A percentile compares a stretch with the other conserved stretches of the same genome.
Evolutionary conservation across 345 rosid species (phyloP).

Genomic region (Acer campestre): DNA sequence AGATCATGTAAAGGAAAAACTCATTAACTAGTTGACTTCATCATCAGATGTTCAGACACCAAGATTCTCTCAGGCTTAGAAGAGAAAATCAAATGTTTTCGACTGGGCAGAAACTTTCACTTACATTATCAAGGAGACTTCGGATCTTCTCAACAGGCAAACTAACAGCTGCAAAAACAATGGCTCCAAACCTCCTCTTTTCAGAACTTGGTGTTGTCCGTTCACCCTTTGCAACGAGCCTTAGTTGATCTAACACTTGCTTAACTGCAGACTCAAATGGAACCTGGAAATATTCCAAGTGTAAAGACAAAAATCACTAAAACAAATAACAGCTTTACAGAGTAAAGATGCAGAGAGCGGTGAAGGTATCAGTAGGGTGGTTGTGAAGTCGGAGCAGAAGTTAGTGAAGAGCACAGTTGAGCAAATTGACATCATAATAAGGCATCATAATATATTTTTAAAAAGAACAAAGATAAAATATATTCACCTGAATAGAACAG

Average conservation of each 20-base stretch:
- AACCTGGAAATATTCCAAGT: conserved; percentile 45
- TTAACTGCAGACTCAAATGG: conserved; percentile 76
- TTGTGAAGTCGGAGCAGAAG: background rate
- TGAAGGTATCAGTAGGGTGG: background rate
- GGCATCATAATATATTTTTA: background rate
- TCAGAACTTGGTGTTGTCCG: conserved; percentile 60
- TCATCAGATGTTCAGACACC: background rate
- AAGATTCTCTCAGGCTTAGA: background rate
- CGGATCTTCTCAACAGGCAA: conserved; percentile 58
- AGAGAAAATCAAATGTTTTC: background rate
- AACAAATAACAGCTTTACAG: background rate
- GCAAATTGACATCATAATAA: conserved; percentile 3
- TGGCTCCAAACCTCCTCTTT: conserved; percentile 66
- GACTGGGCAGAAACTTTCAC: background rate
- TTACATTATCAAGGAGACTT: conserved; percentile 63
- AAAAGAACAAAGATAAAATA: background rate
- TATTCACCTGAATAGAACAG: conserved; percentile 68
- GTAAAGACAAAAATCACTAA: background rate
- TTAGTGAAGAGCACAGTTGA: background rate
- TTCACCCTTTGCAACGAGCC: conserved; percentile 64
- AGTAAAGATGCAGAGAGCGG: background rate
- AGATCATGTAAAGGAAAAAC: background rate
- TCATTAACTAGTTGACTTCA: background rate
- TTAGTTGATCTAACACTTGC: conserved; percentile 75
- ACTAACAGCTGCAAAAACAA: conserved; percentile 80